phyloP scores from a whole-genome alignment of 2,329 filamentous ascomycete species.

The Fusarium sp. region DNA sequence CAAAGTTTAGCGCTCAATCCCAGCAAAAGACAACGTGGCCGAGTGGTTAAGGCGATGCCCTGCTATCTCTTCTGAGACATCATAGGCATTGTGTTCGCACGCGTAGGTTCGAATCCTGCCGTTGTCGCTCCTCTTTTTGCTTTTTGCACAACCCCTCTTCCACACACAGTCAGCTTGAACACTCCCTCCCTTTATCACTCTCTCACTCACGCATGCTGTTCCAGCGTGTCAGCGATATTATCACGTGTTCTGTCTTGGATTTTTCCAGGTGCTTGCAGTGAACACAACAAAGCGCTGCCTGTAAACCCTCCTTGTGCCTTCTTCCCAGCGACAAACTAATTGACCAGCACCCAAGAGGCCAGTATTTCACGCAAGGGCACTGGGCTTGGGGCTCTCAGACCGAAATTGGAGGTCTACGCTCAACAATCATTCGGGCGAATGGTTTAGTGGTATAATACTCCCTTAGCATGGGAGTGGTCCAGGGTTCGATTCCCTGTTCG shows the following conservation, averaged over 20 bases:
- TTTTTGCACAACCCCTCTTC: not conserved
- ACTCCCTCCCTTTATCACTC: not conserved
- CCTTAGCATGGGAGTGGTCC: slow-evolving; percentile 34
- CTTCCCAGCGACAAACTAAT: not conserved
- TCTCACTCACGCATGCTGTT: not conserved
- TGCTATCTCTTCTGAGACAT: slow-evolving; percentile 30
- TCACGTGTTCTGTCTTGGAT: no score
- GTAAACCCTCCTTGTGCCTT: not conserved
- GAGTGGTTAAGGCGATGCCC: slow-evolving; percentile 37
- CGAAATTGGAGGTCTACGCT: fast-evolving
- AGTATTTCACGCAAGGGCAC: not conserved
- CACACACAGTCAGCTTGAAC: not conserved
- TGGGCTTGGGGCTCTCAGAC: not conserved
- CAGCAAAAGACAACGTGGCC: slow-evolving; percentile 24
- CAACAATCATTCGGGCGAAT: slow-evolving; percentile 23
- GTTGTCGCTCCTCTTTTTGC: slow-evolving; percentile 5
- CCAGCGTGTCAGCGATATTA: no score
- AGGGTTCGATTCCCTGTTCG: slow-evolving; percentile 35
- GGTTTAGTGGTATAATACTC: slow-evolving; percentile 36
- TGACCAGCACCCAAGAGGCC: not conserved
- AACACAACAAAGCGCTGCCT: no score
- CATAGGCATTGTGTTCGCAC: slow-evolving; percentile 36
- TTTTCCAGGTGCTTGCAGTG: no score
- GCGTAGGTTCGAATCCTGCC: slow-evolving; percentile 36
- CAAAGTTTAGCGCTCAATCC: not conserved